Conservation (phyloP, 176 grass and related monocot genomes). For the Poa annua region DNA sequence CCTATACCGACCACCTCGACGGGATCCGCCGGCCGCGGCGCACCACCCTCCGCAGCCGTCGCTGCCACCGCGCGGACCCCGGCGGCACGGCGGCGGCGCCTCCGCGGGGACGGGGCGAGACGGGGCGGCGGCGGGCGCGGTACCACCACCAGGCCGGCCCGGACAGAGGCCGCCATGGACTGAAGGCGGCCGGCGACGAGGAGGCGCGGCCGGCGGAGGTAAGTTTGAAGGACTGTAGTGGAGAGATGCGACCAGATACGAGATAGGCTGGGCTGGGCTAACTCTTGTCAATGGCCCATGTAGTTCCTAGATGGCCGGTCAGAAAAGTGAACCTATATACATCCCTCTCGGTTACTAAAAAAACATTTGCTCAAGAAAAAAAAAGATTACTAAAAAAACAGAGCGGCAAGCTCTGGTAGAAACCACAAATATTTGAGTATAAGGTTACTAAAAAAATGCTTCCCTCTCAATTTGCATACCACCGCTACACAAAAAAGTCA, state of each 20-base stretch:
- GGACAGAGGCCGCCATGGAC: slow-evolving; percentile 46
- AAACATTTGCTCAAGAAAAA: too few relatives aligned
- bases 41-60: not conserved
- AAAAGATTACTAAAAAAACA: too few relatives aligned
- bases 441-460: too few relatives aligned
- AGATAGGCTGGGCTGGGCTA: not conserved
- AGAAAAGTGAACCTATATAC: too few relatives aligned
- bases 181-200: not conserved
- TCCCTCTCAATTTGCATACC: too few relatives aligned
- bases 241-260: not conserved
- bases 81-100: slow-evolving; percentile 11
- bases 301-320: not conserved
- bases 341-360: too few relatives aligned
- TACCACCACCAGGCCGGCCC: slow-evolving; percentile 1
- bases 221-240: not conserved
- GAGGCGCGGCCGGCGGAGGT: not conserved
- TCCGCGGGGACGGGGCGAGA: slow-evolving; percentile 31
- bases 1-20: slow-evolving; percentile 93
- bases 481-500: too few relatives aligned
- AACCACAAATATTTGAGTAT: too few relatives aligned
- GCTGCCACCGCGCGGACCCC: slow-evolving; percentile 30
- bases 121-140: slow-evolving; percentile 38
- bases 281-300: not conserved
- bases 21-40: slow-evolving; percentile 41
- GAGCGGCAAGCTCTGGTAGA: too few relatives aligned